A percentile compares a stretch with the other conserved stretches of the same genome.
These are phyloP conservation scores for Penicillium sp. DNA, from an alignment of 2,329 filamentous ascomycete species.

Conservation along the genomic window DNA sequence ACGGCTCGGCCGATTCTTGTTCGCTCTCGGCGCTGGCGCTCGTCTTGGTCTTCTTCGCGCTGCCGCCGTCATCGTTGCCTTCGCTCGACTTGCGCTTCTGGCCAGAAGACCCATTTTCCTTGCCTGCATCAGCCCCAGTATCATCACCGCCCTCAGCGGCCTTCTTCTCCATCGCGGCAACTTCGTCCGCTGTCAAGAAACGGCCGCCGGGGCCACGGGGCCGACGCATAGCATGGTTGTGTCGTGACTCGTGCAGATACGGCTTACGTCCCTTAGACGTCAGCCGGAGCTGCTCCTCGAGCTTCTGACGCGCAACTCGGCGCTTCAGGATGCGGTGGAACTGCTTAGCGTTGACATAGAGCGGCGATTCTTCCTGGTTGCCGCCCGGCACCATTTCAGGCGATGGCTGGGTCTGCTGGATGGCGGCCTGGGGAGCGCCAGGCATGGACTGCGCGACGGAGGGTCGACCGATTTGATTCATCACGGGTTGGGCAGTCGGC, in stretches of 20 bases:
- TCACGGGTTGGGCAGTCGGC: conserved; percentile 71
- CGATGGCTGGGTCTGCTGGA: conserved; percentile 71
- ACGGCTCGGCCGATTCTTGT: conserved; percentile 49
- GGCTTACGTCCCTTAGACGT: conserved; percentile 96
- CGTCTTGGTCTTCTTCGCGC: conserved; percentile 56
- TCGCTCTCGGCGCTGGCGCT: conserved; percentile 56
- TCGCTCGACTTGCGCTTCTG: conserved; percentile 57
- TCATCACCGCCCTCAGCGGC: conserved; percentile 41
- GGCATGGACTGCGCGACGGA: conserved; percentile 55
- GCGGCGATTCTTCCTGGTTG: conserved; percentile 77
- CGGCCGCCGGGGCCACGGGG: conserved; percentile 91
- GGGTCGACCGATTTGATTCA: conserved; percentile 66
- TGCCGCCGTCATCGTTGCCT: conserved; percentile 46
- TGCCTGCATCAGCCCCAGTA: conserved; percentile 37
- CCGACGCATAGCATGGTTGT: conserved; percentile 97
- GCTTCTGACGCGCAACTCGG: conserved; percentile 84
- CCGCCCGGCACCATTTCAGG: conserved; percentile 74
- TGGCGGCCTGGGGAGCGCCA: conserved; percentile 57
- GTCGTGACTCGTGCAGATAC: conserved; percentile 93
- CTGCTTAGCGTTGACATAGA: conserved; percentile 98
- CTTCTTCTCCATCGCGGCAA: conserved; percentile 79
- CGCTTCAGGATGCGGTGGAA: conserved; percentile 97
- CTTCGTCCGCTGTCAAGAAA: conserved; percentile 95
- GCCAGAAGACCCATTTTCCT: conserved; percentile 39
- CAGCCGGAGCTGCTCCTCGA: conserved; percentile 87